Evolutionary conservation across 2,329 filamentous ascomycete species (phyloP).

Genomic region (Nemania bipapillata): DNA sequence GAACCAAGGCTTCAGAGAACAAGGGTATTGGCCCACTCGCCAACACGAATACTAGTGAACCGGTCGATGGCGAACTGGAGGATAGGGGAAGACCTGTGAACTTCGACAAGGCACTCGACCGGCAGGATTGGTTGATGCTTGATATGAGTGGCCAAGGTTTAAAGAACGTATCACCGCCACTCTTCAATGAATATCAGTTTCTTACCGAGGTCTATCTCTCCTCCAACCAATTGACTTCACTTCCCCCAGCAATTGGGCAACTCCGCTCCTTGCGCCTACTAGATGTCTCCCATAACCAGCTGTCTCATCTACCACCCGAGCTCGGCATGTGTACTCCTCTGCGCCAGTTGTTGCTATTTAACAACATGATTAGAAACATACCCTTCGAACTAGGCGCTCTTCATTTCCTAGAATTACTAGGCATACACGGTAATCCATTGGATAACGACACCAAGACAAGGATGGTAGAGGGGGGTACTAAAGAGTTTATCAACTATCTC

Average conservation of each 20-base stretch:
- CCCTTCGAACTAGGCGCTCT: constrained; percentile 90
- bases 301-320: constrained; percentile 84
- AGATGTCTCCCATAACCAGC: constrained; percentile 88
- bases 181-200: constrained; percentile 86
- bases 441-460: constrained; percentile 80
- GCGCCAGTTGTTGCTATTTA: constrained; percentile 85
- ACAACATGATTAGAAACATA: constrained; percentile 85
- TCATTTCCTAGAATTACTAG: constrained; percentile 86
- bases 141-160: constrained; percentile 97
- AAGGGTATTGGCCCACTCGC: constrained; percentile 70
- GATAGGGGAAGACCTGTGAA: constrained; percentile 72
- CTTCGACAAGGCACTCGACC: constrained; percentile 71
- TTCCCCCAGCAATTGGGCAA: constrained; percentile 85
- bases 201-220: constrained; percentile 92
- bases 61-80: constrained; percentile 65
- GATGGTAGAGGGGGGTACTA: constrained; percentile 87
- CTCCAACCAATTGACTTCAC: constrained; percentile 84
- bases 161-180: constrained; percentile 78
- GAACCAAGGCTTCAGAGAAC: constrained; percentile 76
- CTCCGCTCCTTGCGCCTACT: constrained; percentile 83
- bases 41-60: constrained; percentile 60
- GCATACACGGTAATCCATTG: constrained; percentile 90
- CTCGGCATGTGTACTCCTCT: constrained; percentile 97
- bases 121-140: constrained; percentile 90
- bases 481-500: constrained; percentile 82